phyloP scores from a whole-genome alignment of 1,284 basidiomycete species.

The Phellinidium pouzarii region DNA sequence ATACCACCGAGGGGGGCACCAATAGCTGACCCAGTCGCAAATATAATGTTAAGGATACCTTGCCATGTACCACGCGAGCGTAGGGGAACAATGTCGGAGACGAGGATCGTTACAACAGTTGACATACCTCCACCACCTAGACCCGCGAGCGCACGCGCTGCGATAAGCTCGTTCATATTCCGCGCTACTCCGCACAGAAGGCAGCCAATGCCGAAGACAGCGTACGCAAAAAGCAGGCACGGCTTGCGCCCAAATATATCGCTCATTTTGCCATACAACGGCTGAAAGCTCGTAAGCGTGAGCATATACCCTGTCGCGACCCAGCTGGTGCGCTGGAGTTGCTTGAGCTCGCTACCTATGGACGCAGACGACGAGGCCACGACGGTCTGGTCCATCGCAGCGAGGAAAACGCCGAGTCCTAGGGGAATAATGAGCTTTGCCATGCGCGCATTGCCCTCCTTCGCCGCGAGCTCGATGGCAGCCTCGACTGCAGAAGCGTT shows the following conservation, averaged over 20 bases:
- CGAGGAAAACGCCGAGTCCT: constrained; percentile 50
- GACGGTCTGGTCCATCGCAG: constrained; percentile 55
- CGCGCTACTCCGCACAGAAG: constrained; percentile 47
- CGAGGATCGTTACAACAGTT: constrained; percentile 53
- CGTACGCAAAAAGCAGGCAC: constrained; percentile 50
- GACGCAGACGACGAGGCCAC: constrained; percentile 54
- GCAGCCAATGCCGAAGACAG: constrained; percentile 47
- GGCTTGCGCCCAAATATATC: constrained; percentile 59
- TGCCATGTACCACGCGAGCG: constrained; percentile 58
- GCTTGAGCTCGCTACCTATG: constrained; percentile 56
- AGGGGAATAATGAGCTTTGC: constrained; percentile 38
- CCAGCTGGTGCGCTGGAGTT: constrained; percentile 61
- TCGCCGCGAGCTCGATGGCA: constrained; percentile 3
- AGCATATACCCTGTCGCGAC: constrained; percentile 59
- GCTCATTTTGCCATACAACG: constrained; percentile 57
- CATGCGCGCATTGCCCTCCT: constrained; percentile 11
- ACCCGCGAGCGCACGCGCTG: constrained; percentile 49
- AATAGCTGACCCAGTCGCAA: constrained; percentile 43
- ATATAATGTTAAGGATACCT: constrained; percentile 54
- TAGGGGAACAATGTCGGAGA: constrained; percentile 56
- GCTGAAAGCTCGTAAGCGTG: constrained; percentile 57
- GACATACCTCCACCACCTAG: constrained; percentile 61
- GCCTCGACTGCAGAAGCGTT: constrained; percentile 2
- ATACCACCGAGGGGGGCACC: constrained; percentile 56
- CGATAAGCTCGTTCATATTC: constrained; percentile 50